phyloP scores from a whole-genome alignment of 2,329 filamentous ascomycete species.

The Fusarium continuum region DNA sequence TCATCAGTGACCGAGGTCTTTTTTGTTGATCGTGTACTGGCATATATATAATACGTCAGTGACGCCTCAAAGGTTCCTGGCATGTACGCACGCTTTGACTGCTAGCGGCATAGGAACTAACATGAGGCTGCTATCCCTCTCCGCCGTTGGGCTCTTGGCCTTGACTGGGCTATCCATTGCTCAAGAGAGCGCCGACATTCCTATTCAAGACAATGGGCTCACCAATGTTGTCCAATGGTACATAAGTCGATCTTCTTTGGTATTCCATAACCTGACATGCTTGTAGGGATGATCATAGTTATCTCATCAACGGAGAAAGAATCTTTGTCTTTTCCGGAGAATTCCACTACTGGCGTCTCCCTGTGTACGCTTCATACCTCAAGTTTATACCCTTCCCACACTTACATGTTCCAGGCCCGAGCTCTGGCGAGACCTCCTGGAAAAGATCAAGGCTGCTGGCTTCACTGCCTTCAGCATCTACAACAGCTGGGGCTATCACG shows the following conservation, averaged over 20 bases:
- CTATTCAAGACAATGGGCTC: slow-evolving; percentile 28
- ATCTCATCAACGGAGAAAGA: slow-evolving; percentile 52
- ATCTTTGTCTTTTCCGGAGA: slow-evolving; percentile 56
- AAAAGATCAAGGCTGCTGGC: slow-evolving; percentile 55
- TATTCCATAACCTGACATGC: accelerated
- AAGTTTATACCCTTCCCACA: not conserved
- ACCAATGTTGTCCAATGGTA: slow-evolving; percentile 30
- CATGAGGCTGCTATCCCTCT: slow-evolving; percentile 29
- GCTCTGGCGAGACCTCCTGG: slow-evolving; percentile 54
- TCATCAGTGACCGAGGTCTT: slow-evolving; percentile 6
- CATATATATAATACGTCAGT: slow-evolving; percentile 3
- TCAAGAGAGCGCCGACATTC: slow-evolving; percentile 3
- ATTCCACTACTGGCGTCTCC: slow-evolving; percentile 56
- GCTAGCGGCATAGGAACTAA: not conserved
- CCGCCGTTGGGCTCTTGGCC: slow-evolving; percentile 20
- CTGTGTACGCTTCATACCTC: slow-evolving; percentile 46
- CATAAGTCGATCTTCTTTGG: accelerated
- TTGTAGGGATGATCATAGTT: slow-evolving; percentile 53
- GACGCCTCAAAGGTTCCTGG: not conserved
- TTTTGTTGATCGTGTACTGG: not conserved
- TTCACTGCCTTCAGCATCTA: slow-evolving; percentile 57
- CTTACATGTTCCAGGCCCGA: slow-evolving; percentile 36
- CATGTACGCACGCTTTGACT: not conserved
- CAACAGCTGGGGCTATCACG: slow-evolving; percentile 54
- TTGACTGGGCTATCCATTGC: slow-evolving; percentile 22